A percentile compares a stretch with the other conserved stretches of the same genome.
Evolutionary conservation across 176 grass and related monocot species (phyloP).

Genomic region (Avena atlantica): DNA sequence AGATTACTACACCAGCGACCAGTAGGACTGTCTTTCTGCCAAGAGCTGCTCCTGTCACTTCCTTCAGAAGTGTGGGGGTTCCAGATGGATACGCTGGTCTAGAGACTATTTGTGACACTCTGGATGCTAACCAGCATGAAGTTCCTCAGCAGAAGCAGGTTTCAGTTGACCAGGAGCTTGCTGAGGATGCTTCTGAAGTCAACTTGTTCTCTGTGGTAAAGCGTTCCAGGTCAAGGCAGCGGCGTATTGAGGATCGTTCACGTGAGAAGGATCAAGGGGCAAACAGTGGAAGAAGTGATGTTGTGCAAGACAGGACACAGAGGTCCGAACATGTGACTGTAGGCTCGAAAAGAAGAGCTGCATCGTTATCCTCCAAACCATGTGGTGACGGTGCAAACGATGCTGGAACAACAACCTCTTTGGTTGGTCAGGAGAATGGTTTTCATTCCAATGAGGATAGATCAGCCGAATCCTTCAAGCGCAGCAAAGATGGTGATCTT

Average conservation of each 20-base stretch:
- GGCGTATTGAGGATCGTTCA: constrained; percentile 43
- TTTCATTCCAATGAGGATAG: constrained; percentile 26
- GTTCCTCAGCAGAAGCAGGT: constrained; percentile 42
- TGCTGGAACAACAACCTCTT: constrained; percentile 18
- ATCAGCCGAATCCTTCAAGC: constrained; percentile 39
- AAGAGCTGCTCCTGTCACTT: constrained; percentile 42
- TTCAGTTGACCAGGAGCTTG: constrained; percentile 44
- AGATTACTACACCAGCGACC: constrained; percentile 63
- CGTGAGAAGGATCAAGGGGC: constrained; percentile 37
- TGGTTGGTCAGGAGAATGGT: constrained; percentile 36
- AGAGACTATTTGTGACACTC: constrained; percentile 34
- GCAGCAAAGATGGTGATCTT: constrained; percentile 21
- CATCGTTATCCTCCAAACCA: constrained; percentile 42
- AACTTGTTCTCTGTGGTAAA: constrained; percentile 59
- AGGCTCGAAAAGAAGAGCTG: neutral
- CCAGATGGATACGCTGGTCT: constrained; percentile 43
- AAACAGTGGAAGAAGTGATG: constrained; percentile 32
- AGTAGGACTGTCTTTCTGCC: constrained; percentile 45
- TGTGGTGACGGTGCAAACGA: constrained; percentile 35
- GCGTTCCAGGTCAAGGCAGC: constrained; percentile 75
- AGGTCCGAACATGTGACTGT: constrained; percentile 29
- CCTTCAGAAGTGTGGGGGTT: constrained; percentile 42
- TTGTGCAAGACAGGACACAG: constrained; percentile 5
- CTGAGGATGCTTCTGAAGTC: constrained; percentile 38
- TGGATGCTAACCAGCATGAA: constrained; percentile 43